Conservation (phyloP, 495 filamentous ascomycete species). For the Usnea hakonensis region DNA sequence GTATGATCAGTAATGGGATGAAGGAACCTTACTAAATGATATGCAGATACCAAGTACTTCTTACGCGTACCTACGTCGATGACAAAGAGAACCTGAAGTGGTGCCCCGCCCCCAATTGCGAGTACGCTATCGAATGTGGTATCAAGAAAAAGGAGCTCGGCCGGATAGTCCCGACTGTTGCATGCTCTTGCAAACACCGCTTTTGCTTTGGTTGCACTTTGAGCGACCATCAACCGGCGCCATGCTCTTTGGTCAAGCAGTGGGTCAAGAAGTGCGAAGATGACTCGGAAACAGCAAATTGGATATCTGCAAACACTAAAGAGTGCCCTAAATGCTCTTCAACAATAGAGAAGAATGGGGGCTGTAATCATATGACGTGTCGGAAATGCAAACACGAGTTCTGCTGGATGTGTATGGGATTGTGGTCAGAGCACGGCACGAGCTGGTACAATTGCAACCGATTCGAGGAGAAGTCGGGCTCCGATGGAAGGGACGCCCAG, state of each 20-base stretch:
- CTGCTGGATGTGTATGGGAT: conserved; percentile 99
- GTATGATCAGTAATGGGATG: not conserved
- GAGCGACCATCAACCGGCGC: conserved; percentile 86
- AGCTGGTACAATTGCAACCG: conserved; percentile 99
- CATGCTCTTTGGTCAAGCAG: conserved; percentile 83
- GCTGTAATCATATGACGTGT: conserved; percentile 99
- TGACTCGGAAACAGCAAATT: conserved; percentile 96
- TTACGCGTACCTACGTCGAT: conserved; percentile 92
- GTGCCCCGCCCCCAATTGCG: conserved; percentile 95
- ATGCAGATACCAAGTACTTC: conserved; percentile 68
- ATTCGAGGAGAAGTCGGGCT: conserved; percentile 90
- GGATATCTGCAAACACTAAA: conserved; percentile 98
- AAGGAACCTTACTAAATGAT: not conserved
- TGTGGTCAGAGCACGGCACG: conserved; percentile 98
- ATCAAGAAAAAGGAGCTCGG: conserved; percentile 78
- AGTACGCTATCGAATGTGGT: conserved; percentile 80
- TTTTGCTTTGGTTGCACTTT: conserved; percentile 98
- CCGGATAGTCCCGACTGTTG: conserved; percentile 80
- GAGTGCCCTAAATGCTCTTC: conserved; percentile 93
- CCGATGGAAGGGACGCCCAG: conserved; percentile 82
- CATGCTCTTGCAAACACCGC: conserved; percentile 70
- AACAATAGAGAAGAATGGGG: conserved; percentile 98
- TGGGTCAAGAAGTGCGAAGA: conserved; percentile 99
- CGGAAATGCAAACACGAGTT: conserved; percentile 98
- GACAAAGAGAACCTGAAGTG: conserved; percentile 91